These are phyloP conservation scores for Ophiostoma fasciatum DNA, from an alignment of 2,329 filamentous ascomycete genomes.

Conservation along the genomic window DNA sequence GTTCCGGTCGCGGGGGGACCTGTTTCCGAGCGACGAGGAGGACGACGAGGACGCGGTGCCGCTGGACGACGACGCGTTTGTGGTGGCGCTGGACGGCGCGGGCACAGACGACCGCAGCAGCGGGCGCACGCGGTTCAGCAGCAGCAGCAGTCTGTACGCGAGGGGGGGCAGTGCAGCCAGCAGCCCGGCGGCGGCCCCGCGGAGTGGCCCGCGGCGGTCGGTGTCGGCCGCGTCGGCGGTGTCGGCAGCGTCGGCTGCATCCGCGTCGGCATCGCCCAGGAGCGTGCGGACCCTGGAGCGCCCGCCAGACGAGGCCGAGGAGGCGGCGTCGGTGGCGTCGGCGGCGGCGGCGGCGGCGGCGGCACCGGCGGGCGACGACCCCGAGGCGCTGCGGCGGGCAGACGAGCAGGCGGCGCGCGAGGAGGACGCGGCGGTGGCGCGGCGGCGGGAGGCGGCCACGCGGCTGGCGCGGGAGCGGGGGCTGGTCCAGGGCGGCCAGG, in stretches of 20 bases:
- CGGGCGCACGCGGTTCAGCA: constrained; percentile 42
- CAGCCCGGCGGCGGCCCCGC: no score
- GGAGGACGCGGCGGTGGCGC: constrained; percentile 38
- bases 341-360: neutral
- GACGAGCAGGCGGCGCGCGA: constrained; percentile 35
- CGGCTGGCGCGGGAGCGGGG: constrained; percentile 36
- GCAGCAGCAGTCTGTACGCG: constrained; percentile 31
- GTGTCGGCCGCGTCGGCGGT: no score
- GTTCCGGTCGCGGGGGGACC: constrained; percentile 71
- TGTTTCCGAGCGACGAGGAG: constrained; percentile 75
- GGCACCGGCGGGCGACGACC: neutral
- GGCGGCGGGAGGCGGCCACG: constrained; percentile 35
- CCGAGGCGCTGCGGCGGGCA: constrained; percentile 37
- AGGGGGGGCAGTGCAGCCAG: no score
- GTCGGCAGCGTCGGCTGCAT: constrained; percentile 1
- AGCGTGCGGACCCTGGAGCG: no score
- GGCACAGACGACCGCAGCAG: constrained; percentile 63
- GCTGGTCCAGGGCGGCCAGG: constrained; percentile 17
- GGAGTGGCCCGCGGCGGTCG: no score
- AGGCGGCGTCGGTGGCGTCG: no score
- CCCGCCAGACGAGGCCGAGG: no score
- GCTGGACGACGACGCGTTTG: constrained; percentile 83
- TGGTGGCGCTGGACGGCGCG: constrained; percentile 62
- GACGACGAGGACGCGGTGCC: constrained; percentile 91
- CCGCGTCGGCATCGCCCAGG: no score